These are phyloP conservation scores for Cladosporium cucumerinum DNA, from an alignment of 2,329 filamentous ascomycete species.

Conservation along the genomic window DNA sequence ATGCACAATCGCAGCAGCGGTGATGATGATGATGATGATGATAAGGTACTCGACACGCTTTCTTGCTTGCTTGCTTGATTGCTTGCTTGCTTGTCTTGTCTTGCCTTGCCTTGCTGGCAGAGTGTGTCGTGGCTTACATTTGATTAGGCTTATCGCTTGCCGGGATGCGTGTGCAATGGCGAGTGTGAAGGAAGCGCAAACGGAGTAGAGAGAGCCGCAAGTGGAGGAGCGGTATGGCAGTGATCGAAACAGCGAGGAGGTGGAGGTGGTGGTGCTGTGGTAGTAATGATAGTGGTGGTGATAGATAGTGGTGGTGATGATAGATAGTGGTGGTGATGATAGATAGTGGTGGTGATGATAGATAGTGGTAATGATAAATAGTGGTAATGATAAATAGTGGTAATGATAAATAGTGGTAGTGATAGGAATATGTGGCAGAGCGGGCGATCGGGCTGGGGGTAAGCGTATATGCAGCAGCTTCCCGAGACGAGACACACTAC, in stretches of 20 bases:
- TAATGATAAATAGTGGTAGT: not conserved
- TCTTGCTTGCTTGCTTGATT: not conserved
- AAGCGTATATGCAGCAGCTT: not conserved
- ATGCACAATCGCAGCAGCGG: not conserved
- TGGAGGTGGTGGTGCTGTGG: no score
- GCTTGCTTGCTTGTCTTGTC: no score
- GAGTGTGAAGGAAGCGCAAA: not conserved
- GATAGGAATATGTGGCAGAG: not conserved
- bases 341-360: not conserved
- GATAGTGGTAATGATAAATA: no score
- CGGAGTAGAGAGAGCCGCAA: not conserved
- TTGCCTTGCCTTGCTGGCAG: not conserved
- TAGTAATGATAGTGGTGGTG: not conserved
- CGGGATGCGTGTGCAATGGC: not conserved
- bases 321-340: not conserved
- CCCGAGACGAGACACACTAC: not conserved
- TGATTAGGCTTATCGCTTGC: not conserved
- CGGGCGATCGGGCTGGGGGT: not conserved
- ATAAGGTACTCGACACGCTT: slow-evolving; percentile 4
- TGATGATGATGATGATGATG: slow-evolving; percentile 1
- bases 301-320: not conserved
- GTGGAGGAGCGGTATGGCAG: not conserved
- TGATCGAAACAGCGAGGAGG: not conserved
- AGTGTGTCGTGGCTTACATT: slow-evolving; percentile 14
- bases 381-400: not conserved